Evolutionary conservation across 1,139 yeast species (phyloP).

Genomic region (Tardiomyces blankii): DNA sequence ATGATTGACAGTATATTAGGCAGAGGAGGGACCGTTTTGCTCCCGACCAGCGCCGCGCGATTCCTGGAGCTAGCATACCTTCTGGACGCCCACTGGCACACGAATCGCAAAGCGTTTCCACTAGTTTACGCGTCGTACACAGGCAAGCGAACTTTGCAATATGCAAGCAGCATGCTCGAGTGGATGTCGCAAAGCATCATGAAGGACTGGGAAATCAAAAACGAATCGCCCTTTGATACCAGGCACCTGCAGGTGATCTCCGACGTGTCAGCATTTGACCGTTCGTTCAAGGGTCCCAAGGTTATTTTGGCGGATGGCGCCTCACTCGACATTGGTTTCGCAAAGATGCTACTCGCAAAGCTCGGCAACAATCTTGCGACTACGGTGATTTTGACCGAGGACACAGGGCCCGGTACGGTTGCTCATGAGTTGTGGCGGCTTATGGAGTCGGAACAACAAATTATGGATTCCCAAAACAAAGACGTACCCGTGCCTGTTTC

Average conservation of each 20-base stretch:
- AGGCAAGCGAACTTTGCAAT: slow-evolving; percentile 67
- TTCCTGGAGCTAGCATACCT: slow-evolving; percentile 68
- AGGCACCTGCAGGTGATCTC: slow-evolving; percentile 44
- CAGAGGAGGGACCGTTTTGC: slow-evolving; percentile 62
- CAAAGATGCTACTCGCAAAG: slow-evolving; percentile 45
- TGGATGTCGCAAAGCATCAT: slow-evolving; percentile 86
- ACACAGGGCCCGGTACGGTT: neutral
- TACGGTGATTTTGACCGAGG: slow-evolving; percentile 52
- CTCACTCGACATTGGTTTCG: slow-evolving; percentile 55
- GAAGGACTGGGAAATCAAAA: slow-evolving; percentile 69
- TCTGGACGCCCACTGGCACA: slow-evolving; percentile 48
- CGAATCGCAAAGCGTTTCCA: slow-evolving; percentile 46
- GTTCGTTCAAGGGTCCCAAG: slow-evolving; percentile 54
- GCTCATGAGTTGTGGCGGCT: neutral
- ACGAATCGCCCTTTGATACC: slow-evolving; percentile 54
- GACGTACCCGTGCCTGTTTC: slow-evolving; percentile 9
- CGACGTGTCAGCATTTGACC: slow-evolving; percentile 46
- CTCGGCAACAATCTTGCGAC: slow-evolving; percentile 56
- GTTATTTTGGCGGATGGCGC: slow-evolving; percentile 74
- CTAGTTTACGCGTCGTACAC: slow-evolving; percentile 67
- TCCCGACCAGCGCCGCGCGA: slow-evolving; percentile 80
- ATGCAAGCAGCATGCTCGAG: slow-evolving; percentile 83
- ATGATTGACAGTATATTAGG: slow-evolving; percentile 57
- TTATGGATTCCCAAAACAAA: slow-evolving; percentile 1
- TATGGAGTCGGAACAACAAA: neutral